A percentile compares a stretch with the other conserved stretches of the same genome.
Evolutionary conservation across 2,329 filamentous ascomycete genomes (phyloP).

Genomic region (Meredithiella fracta): DNA sequence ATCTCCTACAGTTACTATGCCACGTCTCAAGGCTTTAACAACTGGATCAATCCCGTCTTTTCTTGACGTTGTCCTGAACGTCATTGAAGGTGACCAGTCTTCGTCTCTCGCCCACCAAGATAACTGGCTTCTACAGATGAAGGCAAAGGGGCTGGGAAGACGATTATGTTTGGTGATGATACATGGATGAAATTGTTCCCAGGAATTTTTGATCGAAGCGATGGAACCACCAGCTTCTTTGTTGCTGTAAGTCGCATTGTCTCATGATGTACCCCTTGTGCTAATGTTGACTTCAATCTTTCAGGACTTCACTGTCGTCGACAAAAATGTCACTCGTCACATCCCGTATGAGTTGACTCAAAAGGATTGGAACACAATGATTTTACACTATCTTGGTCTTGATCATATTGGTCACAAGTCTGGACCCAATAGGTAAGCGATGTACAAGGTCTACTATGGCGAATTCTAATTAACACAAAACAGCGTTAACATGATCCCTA

Average conservation of each 20-base stretch:
- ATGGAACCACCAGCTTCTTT: slow-evolving; percentile 96
- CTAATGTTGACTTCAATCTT: not conserved
- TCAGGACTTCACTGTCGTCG: slow-evolving; percentile 93
- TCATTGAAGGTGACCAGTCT: slow-evolving; percentile 83
- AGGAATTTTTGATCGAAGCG: slow-evolving; percentile 64
- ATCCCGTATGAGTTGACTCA: slow-evolving; percentile 57
- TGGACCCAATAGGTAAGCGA: slow-evolving; percentile 56
- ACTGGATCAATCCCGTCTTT: slow-evolving; percentile 98
- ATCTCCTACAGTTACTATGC: slow-evolving; percentile 98
- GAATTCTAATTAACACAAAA: not conserved
- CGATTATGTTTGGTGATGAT: slow-evolving; percentile 94
- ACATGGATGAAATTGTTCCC: slow-evolving; percentile 98
- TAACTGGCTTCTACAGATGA: slow-evolving; percentile 91
- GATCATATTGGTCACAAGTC: slow-evolving; percentile 97
- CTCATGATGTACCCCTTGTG: not conserved
- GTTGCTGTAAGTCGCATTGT: slow-evolving; percentile 53
- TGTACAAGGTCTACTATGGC: slow-evolving; percentile 5
- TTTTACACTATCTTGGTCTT: slow-evolving; percentile 86
- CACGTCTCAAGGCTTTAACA: slow-evolving; percentile 88
- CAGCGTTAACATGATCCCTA: slow-evolving; percentile 79
- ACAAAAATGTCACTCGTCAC: slow-evolving; percentile 92
- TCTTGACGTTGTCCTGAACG: slow-evolving; percentile 88
- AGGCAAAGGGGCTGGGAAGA: slow-evolving; percentile 53
- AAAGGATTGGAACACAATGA: slow-evolving; percentile 80
- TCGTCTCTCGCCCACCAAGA: slow-evolving; percentile 80